A percentile compares a stretch with the other conserved stretches of the same genome.
phyloP scores from a whole-genome alignment of 2,329 filamentous ascomycete genomes.

The Pseudogymnoascus sp. region DNA sequence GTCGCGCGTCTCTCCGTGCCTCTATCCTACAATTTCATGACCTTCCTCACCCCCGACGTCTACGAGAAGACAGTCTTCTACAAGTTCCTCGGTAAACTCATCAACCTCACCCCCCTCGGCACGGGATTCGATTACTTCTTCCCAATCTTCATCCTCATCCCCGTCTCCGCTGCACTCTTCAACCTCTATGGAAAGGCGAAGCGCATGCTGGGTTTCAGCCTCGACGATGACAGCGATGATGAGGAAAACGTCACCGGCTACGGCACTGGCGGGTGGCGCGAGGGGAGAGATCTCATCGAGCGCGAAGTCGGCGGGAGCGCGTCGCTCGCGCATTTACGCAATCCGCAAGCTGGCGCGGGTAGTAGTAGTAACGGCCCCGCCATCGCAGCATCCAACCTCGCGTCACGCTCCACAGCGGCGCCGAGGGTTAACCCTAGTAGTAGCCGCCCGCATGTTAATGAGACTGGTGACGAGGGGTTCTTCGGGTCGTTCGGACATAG shows the following conservation, averaged over 20 bases:
- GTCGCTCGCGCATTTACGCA: constrained; percentile 39
- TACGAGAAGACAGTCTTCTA: constrained; percentile 79
- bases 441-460: constrained; percentile 28
- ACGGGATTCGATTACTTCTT: constrained; percentile 82
- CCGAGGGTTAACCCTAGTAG: neutral
- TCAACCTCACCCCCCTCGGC: constrained; percentile 75
- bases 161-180: constrained; percentile 77
- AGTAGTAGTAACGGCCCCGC: constrained; percentile 24
- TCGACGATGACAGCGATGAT: constrained; percentile 62
- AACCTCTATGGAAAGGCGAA: constrained; percentile 79
- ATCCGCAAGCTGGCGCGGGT: neutral
- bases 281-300: constrained; percentile 84
- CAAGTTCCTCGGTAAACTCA: constrained; percentile 70
- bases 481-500: constrained; percentile 76
- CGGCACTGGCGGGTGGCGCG: constrained; percentile 79
- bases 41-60: constrained; percentile 66
- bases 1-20: constrained; percentile 89
- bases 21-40: constrained; percentile 92
- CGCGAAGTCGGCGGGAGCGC: constrained; percentile 65
- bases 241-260: constrained; percentile 52
- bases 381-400: constrained; percentile 22
- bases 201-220: constrained; percentile 65
- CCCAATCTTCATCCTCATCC: constrained; percentile 77
- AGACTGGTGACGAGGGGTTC: constrained; percentile 69
- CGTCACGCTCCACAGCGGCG: constrained; percentile 26